A percentile compares a stretch with the other conserved stretches of the same genome.
Conservation (phyloP, 2,329 filamentous ascomycete genomes). For the Colletotrichum siamense region DNA sequence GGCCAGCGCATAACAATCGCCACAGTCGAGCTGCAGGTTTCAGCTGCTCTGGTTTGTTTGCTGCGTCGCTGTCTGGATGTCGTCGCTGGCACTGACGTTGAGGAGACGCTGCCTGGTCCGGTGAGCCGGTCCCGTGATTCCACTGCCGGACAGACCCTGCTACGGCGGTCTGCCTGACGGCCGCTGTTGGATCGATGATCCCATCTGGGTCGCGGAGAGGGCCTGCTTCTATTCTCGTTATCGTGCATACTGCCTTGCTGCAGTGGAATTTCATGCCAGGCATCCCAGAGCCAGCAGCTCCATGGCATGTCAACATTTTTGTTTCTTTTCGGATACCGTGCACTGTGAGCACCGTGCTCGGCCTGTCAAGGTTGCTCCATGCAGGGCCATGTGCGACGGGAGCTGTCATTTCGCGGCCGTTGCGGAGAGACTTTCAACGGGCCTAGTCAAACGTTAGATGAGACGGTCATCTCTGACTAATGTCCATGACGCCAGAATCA, state of each 20-base stretch:
- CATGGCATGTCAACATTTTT: background rate
- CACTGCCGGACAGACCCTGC: background rate
- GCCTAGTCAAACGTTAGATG: background rate
- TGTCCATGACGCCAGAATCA: background rate
- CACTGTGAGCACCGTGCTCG: background rate
- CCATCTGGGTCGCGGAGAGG: background rate
- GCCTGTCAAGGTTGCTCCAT: background rate
- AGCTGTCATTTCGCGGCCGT: background rate
- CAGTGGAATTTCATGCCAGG: background rate
- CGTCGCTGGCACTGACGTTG: background rate
- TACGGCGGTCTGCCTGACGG: background rate
- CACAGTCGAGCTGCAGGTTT: slow-evolving; percentile 22
- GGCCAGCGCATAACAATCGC: slow-evolving; percentile 23
- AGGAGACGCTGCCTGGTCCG: background rate
- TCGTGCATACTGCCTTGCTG: background rate
- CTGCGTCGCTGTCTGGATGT: background rate
- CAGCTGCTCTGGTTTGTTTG: slow-evolving; percentile 10
- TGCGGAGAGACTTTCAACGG: background rate
- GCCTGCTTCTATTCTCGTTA: slow-evolving; percentile 19
- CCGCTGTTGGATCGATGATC: background rate
- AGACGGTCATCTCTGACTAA: slow-evolving; percentile 7
- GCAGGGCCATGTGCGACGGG: background rate
- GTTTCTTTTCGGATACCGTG: background rate
- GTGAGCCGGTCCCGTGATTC: background rate
- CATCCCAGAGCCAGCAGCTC: background rate